These are phyloP conservation scores for Clarkia xantiana DNA, from an alignment of 345 rosid species.

Conservation along the genomic window DNA sequence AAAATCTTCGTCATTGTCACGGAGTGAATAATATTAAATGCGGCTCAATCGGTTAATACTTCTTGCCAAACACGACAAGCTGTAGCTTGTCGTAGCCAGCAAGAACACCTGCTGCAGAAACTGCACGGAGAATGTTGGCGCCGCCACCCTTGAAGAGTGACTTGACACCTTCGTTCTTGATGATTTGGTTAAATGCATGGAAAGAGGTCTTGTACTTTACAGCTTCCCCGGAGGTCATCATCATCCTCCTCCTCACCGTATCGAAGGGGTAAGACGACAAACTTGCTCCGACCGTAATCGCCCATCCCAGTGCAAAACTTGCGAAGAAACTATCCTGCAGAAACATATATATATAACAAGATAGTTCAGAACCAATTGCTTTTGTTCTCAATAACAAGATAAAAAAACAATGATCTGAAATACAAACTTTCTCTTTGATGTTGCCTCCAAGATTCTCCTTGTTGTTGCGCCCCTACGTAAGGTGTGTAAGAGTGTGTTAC, in stretches of 20 bases:
- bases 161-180: conserved; percentile 63
- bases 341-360: background rate
- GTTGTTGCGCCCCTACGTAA: no score
- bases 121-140: conserved; percentile 74
- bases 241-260: conserved; percentile 88
- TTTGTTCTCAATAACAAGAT: no score
- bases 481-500: no score
- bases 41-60: conserved; percentile 18
- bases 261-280: conserved; percentile 75
- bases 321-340: conserved; percentile 72
- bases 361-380: background rate
- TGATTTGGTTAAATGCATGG: conserved; percentile 55
- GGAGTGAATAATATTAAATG: no score
- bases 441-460: no score
- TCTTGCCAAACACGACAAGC: conserved; percentile 64
- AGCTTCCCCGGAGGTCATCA: conserved; percentile 95
- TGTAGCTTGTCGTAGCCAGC: conserved; percentile 85
- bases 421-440: no score
- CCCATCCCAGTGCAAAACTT: conserved; percentile 76
- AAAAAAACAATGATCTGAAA: background rate
- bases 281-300: conserved; percentile 66
- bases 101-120: conserved; percentile 94
- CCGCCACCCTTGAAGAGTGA: conserved; percentile 90
- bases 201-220: conserved; percentile 69
- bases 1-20: no score